phyloP scores from a whole-genome alignment of 1,284 basidiomycete genomes.

The Ganoderma resinaceum region DNA sequence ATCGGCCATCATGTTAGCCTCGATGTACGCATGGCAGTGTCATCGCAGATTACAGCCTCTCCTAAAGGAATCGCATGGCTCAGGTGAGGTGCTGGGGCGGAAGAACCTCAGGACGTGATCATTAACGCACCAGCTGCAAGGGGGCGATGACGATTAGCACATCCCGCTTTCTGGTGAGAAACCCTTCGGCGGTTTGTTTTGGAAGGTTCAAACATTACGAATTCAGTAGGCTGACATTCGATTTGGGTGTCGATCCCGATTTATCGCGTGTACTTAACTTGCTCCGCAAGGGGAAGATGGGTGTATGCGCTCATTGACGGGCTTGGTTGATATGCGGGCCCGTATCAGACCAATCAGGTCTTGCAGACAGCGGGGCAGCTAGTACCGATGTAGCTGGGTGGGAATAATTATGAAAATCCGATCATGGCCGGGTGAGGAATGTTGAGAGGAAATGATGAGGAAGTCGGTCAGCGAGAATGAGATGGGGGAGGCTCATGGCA shows the following conservation, averaged over 20 bases:
- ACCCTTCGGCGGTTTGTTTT: too few species aligned
- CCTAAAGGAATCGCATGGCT: neutral
- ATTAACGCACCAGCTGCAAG: neutral
- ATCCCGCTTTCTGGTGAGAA: neutral
- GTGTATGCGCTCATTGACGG: too few species aligned
- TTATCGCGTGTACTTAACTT: too few species aligned
- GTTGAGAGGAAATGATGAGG: neutral
- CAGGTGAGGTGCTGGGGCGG: neutral
- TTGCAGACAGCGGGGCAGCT: neutral
- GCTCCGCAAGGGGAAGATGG: too few species aligned
- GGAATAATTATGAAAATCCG: neutral
- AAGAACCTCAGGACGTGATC: neutral
- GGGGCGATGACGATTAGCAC: neutral
- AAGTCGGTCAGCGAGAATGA: neutral
- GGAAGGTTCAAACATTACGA: too few species aligned
- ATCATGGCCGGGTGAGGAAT: neutral
- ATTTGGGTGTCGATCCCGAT: too few species aligned
- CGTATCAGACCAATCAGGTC: too few species aligned
- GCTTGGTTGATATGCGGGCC: too few species aligned
- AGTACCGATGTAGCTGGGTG: neutral
- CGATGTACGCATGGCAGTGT: neutral
- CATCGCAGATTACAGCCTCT: neutral
- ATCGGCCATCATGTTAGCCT: neutral
- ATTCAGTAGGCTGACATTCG: too few species aligned
- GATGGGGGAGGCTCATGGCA: too few species aligned